A percentile compares a stretch with the other conserved stretches of the same genome.
Conservation (phyloP, 768 basidiomycete species). For the Suillus hirtellus region DNA sequence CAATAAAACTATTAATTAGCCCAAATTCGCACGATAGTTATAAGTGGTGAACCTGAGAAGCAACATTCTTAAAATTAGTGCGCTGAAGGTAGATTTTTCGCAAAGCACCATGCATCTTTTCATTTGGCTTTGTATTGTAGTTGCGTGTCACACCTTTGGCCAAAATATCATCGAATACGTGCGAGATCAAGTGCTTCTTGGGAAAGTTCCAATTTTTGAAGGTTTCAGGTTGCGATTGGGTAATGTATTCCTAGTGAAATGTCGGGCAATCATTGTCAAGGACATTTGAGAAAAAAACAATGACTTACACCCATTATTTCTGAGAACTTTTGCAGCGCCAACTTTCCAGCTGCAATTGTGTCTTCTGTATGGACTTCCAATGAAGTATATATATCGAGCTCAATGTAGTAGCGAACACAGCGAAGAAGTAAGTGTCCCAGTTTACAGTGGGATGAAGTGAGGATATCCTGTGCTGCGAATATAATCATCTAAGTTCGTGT, state of each 20-base stretch:
- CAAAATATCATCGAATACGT: constrained; percentile 35
- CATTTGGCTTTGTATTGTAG: constrained; percentile 35
- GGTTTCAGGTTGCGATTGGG: not conserved
- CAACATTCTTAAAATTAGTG: constrained; percentile 39
- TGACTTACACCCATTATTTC: constrained; percentile 23
- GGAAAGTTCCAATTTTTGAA: constrained; percentile 34
- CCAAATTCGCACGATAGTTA: not conserved
- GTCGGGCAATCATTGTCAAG: not conserved
- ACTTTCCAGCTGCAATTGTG: constrained; percentile 24
- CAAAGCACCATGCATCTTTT: constrained; percentile 27
- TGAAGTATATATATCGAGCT: constrained; percentile 31
- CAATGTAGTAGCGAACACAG: constrained; percentile 31
- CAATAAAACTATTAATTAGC: not conserved
- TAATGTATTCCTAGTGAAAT: constrained; percentile 2
- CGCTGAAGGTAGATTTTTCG: constrained; percentile 26
- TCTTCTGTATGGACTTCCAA: constrained; percentile 34
- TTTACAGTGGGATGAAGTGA: constrained; percentile 13
- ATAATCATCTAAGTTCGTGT: constrained; percentile 23
- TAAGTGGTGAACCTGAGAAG: constrained; percentile 31
- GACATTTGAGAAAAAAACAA: not conserved
- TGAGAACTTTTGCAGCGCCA: constrained; percentile 22
- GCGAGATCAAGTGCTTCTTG: constrained; percentile 32
- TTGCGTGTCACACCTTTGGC: constrained; percentile 16
- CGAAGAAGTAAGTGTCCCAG: constrained; percentile 29
- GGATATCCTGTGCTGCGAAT: constrained; percentile 28